These are phyloP conservation scores for Nannochloris sp. DNA, from an alignment of 139 green algal species.

Conservation along the genomic window DNA sequence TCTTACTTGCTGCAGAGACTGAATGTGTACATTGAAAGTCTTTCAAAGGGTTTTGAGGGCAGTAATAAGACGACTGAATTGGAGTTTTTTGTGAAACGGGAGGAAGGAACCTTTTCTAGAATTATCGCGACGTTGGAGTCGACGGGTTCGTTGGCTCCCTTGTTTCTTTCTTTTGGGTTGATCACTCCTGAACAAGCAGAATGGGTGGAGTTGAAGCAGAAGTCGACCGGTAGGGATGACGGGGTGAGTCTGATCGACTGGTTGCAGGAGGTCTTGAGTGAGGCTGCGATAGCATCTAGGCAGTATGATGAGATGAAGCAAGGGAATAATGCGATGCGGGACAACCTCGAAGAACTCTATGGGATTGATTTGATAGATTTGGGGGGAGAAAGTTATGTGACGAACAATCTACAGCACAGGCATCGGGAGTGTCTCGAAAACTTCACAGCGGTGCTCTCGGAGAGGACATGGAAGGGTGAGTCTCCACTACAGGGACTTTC, in stretches of 20 bases:
- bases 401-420: constrained; percentile 48
- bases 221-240: background rate
- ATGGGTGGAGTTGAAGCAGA: background rate
- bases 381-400: constrained; percentile 51
- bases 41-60: constrained; percentile 27
- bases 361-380: constrained; percentile 57
- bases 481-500: constrained; percentile 40
- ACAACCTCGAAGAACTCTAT: constrained; percentile 52
- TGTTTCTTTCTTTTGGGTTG: constrained; percentile 77
- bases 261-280: constrained; percentile 54
- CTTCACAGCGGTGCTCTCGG: constrained; percentile 31
- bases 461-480: too few relatives aligned
- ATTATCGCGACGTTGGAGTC: constrained; percentile 45
- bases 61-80: constrained; percentile 13
- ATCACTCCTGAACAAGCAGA: constrained; percentile 56
- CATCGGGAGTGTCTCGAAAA: constrained; percentile 52
- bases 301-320: constrained; percentile 61
- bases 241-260: constrained; percentile 63
- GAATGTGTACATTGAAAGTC: constrained; percentile 70
- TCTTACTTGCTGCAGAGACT: constrained; percentile 31
- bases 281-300: constrained; percentile 60
- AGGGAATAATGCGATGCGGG: constrained; percentile 41
- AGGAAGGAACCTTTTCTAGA: background rate
- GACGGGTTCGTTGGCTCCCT: constrained; percentile 59
- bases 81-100: constrained; percentile 25